phyloP scores from a whole-genome alignment of 352 stramenopile species.

The Aphanomyces astaci region DNA sequence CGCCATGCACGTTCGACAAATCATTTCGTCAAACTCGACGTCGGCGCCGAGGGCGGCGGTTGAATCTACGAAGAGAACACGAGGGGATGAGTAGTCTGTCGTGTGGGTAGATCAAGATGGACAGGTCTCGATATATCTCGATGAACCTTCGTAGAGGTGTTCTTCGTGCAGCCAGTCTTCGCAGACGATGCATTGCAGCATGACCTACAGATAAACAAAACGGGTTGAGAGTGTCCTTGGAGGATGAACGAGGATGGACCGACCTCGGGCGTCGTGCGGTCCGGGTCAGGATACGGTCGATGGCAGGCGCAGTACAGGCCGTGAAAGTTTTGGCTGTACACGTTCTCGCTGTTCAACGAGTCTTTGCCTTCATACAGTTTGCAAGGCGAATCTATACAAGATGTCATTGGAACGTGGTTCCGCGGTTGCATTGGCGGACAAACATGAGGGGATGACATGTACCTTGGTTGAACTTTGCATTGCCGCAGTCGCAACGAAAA shows the following conservation, averaged over 20 bases:
- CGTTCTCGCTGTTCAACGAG: slow-evolving; percentile 42
- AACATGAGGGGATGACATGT: no score
- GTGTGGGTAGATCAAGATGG: not conserved
- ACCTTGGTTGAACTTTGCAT: slow-evolving; percentile 40
- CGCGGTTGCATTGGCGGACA: no score
- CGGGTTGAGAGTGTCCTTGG: no score
- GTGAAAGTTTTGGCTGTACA: slow-evolving; percentile 66
- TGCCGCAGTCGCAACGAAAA: slow-evolving; percentile 72
- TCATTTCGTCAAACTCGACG: slow-evolving; percentile 53
- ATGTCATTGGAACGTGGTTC: not conserved
- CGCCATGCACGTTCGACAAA: slow-evolving; percentile 54
- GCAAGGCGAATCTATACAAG: slow-evolving; percentile 36
- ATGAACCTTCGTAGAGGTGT: slow-evolving; percentile 34
- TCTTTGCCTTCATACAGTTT: slow-evolving; percentile 49
- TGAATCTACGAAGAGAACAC: not conserved
- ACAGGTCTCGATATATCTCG: not conserved
- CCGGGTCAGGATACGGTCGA: slow-evolving; percentile 63
- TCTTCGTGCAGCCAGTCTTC: slow-evolving; percentile 75
- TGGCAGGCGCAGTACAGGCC: slow-evolving; percentile 63
- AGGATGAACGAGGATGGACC: not conserved
- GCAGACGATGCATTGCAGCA: slow-evolving; percentile 71
- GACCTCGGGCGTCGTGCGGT: slow-evolving; percentile 49
- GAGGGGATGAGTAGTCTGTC: not conserved
- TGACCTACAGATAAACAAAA: slow-evolving; percentile 26
- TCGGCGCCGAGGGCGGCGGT: slow-evolving; percentile 14